These are phyloP conservation scores for Trichoderma simmonsii DNA, from an alignment of 2,329 filamentous ascomycete species.

Conservation along the genomic window DNA sequence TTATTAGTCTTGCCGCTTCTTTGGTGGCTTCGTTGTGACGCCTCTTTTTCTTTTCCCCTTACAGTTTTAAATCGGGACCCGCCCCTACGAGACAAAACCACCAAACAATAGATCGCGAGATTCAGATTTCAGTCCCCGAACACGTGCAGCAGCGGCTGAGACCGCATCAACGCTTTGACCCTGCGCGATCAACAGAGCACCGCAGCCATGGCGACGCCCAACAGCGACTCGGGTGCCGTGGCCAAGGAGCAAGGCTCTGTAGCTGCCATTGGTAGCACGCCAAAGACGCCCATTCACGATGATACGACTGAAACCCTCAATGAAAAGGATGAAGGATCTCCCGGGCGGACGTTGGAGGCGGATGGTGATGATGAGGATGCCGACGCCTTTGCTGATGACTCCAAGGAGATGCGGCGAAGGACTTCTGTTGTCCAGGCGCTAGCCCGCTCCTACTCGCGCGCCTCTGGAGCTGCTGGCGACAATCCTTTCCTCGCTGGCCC, in stretches of 20 bases:
- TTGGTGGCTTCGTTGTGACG: background rate
- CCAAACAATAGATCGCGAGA: background rate
- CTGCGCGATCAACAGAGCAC: background rate
- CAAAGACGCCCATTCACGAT: slow-evolving; percentile 26
- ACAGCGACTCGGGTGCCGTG: slow-evolving; percentile 48
- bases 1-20: background rate
- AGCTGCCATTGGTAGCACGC: background rate
- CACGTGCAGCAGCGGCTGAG: background rate
- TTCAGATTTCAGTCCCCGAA: background rate
- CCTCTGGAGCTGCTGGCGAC: slow-evolving; percentile 38
- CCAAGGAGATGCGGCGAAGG: slow-evolving; percentile 47
- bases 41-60: background rate
- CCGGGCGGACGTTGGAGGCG: slow-evolving; percentile 25
- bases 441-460: slow-evolving; percentile 52
- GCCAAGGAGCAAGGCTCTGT: slow-evolving; percentile 40
- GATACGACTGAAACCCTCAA: slow-evolving; percentile 36
- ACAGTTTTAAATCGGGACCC: background rate
- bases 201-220: slow-evolving; percentile 16
- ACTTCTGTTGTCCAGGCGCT: slow-evolving; percentile 53
- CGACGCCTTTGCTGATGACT: slow-evolving; percentile 22
- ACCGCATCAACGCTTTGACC: background rate
- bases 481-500: slow-evolving; percentile 52
- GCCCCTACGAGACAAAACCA: background rate
- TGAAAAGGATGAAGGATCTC: slow-evolving; percentile 35
- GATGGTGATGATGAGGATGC: slow-evolving; percentile 28